Evolutionary conservation across 768 basidiomycete species (phyloP).

Genomic region (Cubamyces lactineus): DNA sequence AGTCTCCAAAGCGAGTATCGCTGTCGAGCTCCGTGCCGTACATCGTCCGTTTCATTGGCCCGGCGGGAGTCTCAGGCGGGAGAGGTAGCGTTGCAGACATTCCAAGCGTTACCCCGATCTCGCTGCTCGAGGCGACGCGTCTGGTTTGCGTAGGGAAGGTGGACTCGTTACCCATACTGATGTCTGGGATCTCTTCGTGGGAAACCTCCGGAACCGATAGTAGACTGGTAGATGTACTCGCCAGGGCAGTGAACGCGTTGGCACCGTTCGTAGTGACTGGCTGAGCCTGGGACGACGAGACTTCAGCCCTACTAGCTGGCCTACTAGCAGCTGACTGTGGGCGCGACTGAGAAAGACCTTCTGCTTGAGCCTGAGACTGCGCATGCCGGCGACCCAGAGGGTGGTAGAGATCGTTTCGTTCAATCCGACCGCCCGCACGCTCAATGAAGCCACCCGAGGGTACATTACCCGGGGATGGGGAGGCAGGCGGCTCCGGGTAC

Average conservation of each 20-base stretch:
- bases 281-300: constrained; percentile 7
- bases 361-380: constrained; percentile 2
- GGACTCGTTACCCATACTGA: neutral
- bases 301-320: constrained; percentile 11
- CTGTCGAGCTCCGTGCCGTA: constrained; percentile 83
- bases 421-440: constrained; percentile 30
- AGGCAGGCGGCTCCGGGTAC: constrained; percentile 56
- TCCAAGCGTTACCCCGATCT: constrained; percentile 49
- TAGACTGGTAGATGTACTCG: constrained; percentile 1
- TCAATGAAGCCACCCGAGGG: constrained; percentile 30
- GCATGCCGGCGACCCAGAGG: constrained; percentile 21
- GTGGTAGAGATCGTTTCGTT: constrained; percentile 32
- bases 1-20: constrained; percentile 85
- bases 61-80: constrained; percentile 47
- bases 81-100: constrained; percentile 43
- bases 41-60: constrained; percentile 69
- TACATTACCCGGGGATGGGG: constrained; percentile 51
- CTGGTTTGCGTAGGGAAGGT: constrained; percentile 8
- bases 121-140: constrained; percentile 41
- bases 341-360: constrained; percentile 9
- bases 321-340: constrained; percentile 21
- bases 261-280: constrained; percentile 1
- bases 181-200: neutral
- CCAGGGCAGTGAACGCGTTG: constrained; percentile 21
- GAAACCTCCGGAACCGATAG: neutral